phyloP scores from a whole-genome alignment of 1,284 basidiomycete species.

The Ustilago tritici region DNA sequence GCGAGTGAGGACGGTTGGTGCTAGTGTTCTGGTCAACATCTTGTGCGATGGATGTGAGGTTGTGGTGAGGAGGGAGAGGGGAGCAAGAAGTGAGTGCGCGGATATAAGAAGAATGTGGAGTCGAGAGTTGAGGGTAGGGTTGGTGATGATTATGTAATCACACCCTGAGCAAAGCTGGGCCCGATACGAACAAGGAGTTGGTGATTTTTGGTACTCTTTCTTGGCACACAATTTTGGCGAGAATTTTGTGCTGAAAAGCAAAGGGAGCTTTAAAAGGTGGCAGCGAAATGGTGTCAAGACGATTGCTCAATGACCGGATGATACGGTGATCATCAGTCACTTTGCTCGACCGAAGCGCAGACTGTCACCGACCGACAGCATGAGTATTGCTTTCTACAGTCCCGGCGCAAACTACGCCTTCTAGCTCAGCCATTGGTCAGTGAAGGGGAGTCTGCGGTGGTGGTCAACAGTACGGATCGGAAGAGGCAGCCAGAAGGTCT shows the following conservation, averaged over 20 bases:
- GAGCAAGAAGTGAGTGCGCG: not conserved
- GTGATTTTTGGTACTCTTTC: not conserved
- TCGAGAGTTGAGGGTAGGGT: not conserved
- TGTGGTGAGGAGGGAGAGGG: no score
- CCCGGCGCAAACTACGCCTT: no score
- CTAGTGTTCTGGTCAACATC: slow-evolving; percentile 11
- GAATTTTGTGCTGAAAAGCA: not conserved
- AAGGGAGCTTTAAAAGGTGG: not conserved
- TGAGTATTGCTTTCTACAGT: not conserved
- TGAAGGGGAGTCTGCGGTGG: no score
- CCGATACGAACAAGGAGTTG: no score
- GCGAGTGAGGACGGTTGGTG: not conserved
- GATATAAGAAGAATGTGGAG: not conserved
- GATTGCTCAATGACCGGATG: not conserved
- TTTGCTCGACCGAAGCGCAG: not conserved
- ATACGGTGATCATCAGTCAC: not conserved
- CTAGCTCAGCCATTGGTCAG: no score
- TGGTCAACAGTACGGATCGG: no score
- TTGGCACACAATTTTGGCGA: not conserved
- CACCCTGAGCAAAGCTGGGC: not conserved
- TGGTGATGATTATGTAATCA: slow-evolving; percentile 15
- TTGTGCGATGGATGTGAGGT: not conserved
- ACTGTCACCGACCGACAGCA: not conserved
- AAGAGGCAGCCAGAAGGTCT: no score
- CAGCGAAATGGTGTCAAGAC: no score